Conservation (phyloP, 2,329 filamentous ascomycete genomes). For the Penicillium sp. region DNA sequence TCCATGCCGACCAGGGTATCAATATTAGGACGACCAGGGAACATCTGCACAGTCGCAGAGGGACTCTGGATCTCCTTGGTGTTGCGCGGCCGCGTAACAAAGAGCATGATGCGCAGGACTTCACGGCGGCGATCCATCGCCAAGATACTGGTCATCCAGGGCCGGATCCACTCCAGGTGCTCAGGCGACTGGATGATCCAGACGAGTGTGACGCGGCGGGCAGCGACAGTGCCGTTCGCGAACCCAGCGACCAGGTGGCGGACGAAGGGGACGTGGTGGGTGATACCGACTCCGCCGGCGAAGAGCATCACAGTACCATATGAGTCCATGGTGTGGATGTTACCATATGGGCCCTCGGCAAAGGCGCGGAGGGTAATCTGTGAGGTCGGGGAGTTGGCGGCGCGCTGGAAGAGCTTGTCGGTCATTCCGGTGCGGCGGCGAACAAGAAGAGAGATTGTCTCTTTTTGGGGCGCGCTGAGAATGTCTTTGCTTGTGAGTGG, state of each 20-base stretch:
- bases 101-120: conserved; percentile 80
- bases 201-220: conserved; percentile 75
- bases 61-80: conserved; percentile 76
- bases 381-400: conserved; percentile 52
- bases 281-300: conserved; percentile 90
- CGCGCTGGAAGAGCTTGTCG: conserved; percentile 71
- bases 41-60: conserved; percentile 82
- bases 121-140: conserved; percentile 77
- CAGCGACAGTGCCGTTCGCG: conserved; percentile 70
- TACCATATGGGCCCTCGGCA: conserved; percentile 86
- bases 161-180: conserved; percentile 87
- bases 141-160: conserved; percentile 77
- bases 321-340: conserved; percentile 79
- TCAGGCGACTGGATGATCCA: conserved; percentile 92
- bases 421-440: conserved; percentile 88
- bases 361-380: conserved; percentile 66
- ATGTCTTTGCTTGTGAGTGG: conserved; percentile 53
- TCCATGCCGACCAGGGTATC: conserved; percentile 76
- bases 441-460: conserved; percentile 75
- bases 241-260: conserved; percentile 71
- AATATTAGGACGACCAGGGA: conserved; percentile 82
- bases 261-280: conserved; percentile 87
- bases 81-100: conserved; percentile 82
- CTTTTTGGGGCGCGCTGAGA: conserved; percentile 46
- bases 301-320: conserved; percentile 91